phyloP scores from a whole-genome alignment of 1,284 basidiomycete species.

The Apiotrichum brassicae region DNA sequence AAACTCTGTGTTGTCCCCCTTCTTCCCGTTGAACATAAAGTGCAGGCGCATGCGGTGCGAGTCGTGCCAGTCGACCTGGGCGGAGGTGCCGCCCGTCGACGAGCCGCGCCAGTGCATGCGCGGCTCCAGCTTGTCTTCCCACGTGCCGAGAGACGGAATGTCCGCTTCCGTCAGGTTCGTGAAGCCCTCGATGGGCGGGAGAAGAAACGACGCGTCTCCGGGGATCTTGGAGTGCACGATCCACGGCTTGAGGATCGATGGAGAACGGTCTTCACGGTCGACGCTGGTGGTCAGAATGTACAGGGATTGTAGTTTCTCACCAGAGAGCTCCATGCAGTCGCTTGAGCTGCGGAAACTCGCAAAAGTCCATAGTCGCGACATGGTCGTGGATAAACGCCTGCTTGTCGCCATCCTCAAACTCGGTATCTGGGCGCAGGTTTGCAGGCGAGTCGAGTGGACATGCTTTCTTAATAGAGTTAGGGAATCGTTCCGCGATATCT shows the following conservation, averaged over 20 bases:
- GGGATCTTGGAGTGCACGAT: slow-evolving; percentile 46
- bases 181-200: slow-evolving; percentile 43
- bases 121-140: slow-evolving; percentile 43
- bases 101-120: slow-evolving; percentile 48
- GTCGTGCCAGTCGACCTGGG: slow-evolving; percentile 43
- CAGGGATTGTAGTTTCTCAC: slow-evolving; percentile 13
- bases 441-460: slow-evolving; percentile 44
- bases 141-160: slow-evolving; percentile 26
- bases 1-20: slow-evolving; percentile 30
- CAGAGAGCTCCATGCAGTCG: slow-evolving; percentile 43
- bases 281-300: slow-evolving; percentile 17
- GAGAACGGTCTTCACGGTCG: slow-evolving; percentile 43
- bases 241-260: slow-evolving; percentile 40
- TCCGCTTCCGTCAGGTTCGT: slow-evolving; percentile 36
- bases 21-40: slow-evolving; percentile 43
- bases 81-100: slow-evolving; percentile 45
- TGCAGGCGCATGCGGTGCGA: slow-evolving; percentile 47
- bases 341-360: slow-evolving; percentile 49
- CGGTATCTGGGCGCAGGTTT: slow-evolving; percentile 35
- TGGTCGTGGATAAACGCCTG: slow-evolving; percentile 49
- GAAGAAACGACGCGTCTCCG: slow-evolving; percentile 41
- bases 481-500: background rate
- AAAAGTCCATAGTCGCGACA: slow-evolving; percentile 50
- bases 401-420: slow-evolving; percentile 22
- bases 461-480: slow-evolving; percentile 32